phyloP scores from a whole-genome alignment of 2,329 filamentous ascomycete species.

The Scleromitrula shiraiana region DNA sequence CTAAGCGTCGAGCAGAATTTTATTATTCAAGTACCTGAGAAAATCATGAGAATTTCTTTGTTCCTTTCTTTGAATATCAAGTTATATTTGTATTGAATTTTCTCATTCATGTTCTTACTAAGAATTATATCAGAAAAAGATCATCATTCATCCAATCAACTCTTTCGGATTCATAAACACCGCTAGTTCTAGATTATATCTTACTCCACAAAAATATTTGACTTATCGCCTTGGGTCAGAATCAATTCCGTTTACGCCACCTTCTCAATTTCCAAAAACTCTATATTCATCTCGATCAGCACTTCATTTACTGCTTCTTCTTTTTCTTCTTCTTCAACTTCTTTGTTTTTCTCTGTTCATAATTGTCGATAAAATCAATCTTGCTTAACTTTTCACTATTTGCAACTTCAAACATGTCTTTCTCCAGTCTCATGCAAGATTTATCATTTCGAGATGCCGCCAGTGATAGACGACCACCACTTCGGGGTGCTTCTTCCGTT shows the following conservation, averaged over 20 bases:
- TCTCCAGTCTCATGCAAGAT: conserved; percentile 60
- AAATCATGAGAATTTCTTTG: too few species aligned
- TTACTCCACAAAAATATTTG: background rate
- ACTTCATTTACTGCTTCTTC: background rate
- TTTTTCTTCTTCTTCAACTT: too few species aligned
- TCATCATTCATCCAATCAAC: conserved; percentile 4
- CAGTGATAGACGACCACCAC: conserved; percentile 37
- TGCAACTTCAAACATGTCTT: conserved; percentile 45
- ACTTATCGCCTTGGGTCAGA: background rate
- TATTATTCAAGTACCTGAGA: too few species aligned
- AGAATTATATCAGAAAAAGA: background rate
- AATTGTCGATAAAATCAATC: background rate
- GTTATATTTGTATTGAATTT: too few species aligned
- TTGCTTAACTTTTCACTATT: background rate
- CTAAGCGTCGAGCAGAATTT: too few species aligned
- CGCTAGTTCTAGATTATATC: background rate
- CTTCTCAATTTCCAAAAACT: background rate
- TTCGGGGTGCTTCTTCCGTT: conserved; percentile 36
- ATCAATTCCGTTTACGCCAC: background rate
- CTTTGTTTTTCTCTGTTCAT: too few species aligned
- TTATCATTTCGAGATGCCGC: conserved; percentile 50
- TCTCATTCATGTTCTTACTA: background rate
- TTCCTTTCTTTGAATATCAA: too few species aligned
- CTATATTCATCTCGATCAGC: background rate
- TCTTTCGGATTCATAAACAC: conserved; percentile 5